Evolutionary conservation across 495 filamentous ascomycete species (phyloP), one percentile per base, ranked within the genome.

Genomic region (Aspergillus mulundensis): DNA sequence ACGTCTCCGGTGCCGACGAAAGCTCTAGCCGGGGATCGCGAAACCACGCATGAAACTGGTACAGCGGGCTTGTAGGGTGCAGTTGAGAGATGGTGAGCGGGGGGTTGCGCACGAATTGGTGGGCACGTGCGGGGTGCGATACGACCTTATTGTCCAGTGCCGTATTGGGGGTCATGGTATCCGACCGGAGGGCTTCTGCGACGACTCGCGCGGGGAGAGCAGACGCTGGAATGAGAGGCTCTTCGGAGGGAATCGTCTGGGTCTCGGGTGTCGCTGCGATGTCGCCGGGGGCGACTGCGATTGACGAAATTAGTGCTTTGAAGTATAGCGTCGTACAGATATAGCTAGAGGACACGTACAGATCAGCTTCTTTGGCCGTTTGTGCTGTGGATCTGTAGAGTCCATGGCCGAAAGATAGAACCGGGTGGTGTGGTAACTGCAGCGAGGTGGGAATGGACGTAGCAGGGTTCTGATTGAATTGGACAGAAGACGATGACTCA

Each of bases 41-140:
- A 81, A 91, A 97, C 91, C 93, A 97, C 59, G 70, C 67, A 70
- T 95, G 81, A 77, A 97, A 97, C 70, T 96, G 93, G 50, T 77
- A 77, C 56, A 93, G 75, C 5, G 95, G 90, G 62, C 74, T 74
- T 57, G 66, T 66, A 23, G 66, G 60, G 56, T 71, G 70, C 49
- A 71, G 60, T 46, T 74, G 73, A 52, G 71, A 71, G 59, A 73
- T 60, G 45, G 72, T 69, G 20, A 76, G 69, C 12, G 71, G 71
- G 12, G 74, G 77, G 58, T 80, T 75, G 36, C 72, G 70, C 28
- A 70, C 61, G 63, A 79, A 79, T 54, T 79, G 76, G 61, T 77
- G 74, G 1, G 76, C 76, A 24, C 71, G 73, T 0, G 76, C 69
- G 0, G 76, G 65, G 55, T 73, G 61, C 1, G 73, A 70, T 19